Base-by-base conservation (phyloP, 768 basidiomycete species). In the Tricholoma hemisulphureum region DNA sequence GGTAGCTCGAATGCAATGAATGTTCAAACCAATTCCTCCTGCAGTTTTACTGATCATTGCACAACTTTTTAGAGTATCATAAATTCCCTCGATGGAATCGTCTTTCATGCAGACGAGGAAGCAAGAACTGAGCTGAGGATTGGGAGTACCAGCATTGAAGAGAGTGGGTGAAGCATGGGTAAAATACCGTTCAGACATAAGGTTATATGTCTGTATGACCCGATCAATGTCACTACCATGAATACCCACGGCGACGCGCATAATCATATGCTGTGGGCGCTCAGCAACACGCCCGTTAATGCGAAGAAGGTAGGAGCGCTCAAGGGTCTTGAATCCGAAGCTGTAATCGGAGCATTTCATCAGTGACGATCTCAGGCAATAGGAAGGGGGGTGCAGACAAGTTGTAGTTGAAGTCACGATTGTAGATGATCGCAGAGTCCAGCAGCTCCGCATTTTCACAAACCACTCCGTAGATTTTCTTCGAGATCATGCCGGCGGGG, bases 11-110 rank as follows among this genome's bases (percentile, higher is more conserved):
- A 99, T 98, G 72, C 89, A 91, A 77, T 98, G 95, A 61, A 99
- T 97, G 73, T 81, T 93, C 60, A 99, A 76, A 52, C 97, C 97
- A 70, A 98, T 98, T 53, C 97, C 97, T 66, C 97, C 97, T 23
- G 97, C 97, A 5, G 95, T 97, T 80, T 99, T 98, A 69, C 94
- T 96, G 72, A 99, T 99, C 91, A 98, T 92, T 4, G 97, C 97
- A 69, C 97, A 98, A 60, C 85, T 92, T 81, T 98, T 98, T 64
- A 99, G 80, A 1, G 97, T 98, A 65, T 98, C 96, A 71, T 98
- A 99, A 74, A 99, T 98, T 18, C 97, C 97, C 64, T 99, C 97
- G 58, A 98, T 98, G 3, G 93, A 96, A 72, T 98, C 97, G 18
- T 98, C 95, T 74, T 95, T 94, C 97, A 98, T 98, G 69, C 88